These are phyloP conservation scores for Keqinozyma sinolaborantium DNA, from an alignment of 1,139 yeast species.

Conservation along the genomic window DNA sequence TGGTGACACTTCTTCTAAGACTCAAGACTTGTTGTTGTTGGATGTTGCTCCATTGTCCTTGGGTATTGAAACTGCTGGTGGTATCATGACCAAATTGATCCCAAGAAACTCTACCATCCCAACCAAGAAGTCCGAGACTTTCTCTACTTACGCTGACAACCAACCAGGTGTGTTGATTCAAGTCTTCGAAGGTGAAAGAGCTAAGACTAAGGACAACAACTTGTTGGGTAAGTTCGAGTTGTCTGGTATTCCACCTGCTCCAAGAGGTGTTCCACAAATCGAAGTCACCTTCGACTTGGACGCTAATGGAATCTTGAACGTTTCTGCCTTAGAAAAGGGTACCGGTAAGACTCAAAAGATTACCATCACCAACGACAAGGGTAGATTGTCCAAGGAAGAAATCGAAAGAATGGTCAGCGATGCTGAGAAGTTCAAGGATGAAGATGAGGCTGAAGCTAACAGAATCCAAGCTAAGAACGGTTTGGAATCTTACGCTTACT, in stretches of 20 bases:
- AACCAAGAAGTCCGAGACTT: conserved; percentile 98
- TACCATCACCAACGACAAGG: conserved; percentile 49
- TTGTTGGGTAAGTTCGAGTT: conserved; percentile 99
- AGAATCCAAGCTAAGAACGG: conserved; percentile 72
- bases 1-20: conserved; percentile 95
- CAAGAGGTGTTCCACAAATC: conserved; percentile 99
- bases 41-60: conserved; percentile 98
- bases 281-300: conserved; percentile 99
- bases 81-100: conserved; percentile 98
- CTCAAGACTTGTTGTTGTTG: conserved; percentile 94
- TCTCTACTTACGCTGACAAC: conserved; percentile 99
- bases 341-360: conserved; percentile 67
- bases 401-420: conserved; percentile 50
- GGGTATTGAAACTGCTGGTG: conserved; percentile 98
- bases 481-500: conserved; percentile 88
- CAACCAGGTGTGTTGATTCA: conserved; percentile 99
- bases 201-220: conserved; percentile 98
- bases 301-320: conserved; percentile 99
- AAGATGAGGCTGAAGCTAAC: conserved; percentile 45
- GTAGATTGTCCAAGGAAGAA: conserved; percentile 51
- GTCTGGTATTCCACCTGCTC: conserved; percentile 98
- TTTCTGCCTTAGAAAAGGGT: conserved; percentile 91
- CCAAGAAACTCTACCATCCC: conserved; percentile 99
- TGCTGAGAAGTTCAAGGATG: conserved; percentile 50
- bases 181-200: conserved; percentile 99